These are phyloP conservation scores for Dryas integrifolia DNA, from an alignment of 331 rosid species.

Conservation along the genomic window DNA sequence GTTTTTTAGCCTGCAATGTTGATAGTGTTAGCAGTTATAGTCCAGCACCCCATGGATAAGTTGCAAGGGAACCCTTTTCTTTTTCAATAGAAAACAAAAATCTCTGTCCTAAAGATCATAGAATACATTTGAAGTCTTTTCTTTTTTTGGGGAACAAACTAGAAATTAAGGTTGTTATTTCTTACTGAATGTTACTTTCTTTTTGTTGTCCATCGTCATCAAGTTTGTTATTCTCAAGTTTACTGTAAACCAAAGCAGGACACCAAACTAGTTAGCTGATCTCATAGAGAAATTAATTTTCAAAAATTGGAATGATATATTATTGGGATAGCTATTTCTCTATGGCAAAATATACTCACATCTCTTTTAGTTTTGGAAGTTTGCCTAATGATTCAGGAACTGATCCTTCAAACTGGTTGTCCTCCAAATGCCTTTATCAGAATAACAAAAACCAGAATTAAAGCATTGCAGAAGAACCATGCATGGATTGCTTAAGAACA, in stretches of 20 bases:
- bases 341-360: slow-evolving; percentile 47
- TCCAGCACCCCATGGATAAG: neutral
- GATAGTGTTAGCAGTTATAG: too few species aligned
- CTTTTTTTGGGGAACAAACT: neutral
- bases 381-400: slow-evolving; percentile 46
- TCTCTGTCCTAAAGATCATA: neutral
- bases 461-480: slow-evolving; percentile 3
- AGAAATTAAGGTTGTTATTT: neutral
- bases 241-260: slow-evolving; percentile 28
- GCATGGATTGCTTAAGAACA: neutral
- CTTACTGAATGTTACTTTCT: slow-evolving; percentile 45
- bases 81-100: neutral
- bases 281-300: neutral
- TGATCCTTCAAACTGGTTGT: slow-evolving; percentile 64
- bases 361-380: slow-evolving; percentile 52
- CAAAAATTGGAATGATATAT: neutral
- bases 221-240: slow-evolving; percentile 36
- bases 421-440: slow-evolving; percentile 69
- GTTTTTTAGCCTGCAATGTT: slow-evolving; percentile 10
- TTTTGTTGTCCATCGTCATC: slow-evolving; percentile 25
- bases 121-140: neutral
- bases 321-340: neutral
- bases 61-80: neutral
- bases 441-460: slow-evolving; percentile 1
- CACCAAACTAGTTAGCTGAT: slow-evolving; percentile 10